Evolutionary conservation across 768 basidiomycete species (phyloP), one percentile per base, ranked within the genome.

Genomic region (Trametes cinnabarina): DNA sequence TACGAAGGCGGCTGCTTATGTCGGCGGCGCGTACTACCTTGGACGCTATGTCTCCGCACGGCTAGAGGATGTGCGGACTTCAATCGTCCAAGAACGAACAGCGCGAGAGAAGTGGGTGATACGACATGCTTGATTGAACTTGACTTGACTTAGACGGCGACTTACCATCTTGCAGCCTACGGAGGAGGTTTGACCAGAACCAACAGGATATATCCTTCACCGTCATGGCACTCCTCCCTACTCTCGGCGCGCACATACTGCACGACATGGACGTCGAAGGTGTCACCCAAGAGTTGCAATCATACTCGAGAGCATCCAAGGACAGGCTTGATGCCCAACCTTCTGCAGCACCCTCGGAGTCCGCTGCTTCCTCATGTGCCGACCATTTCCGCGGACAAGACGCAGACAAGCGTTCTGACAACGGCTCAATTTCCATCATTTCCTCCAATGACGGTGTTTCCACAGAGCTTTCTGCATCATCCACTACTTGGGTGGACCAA

Each of bases 191-290:
- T 69, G 76, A 79, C 32, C 84, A 89, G 61, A 91, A 86, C 23
- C 86, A 89, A 63, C 84, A 90, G 57, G 87, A 94, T 66, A 78
- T 83, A 22, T 83, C 87, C 7, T 95, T 84, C 67, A 92, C 88
- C 0, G 76, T 88, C 47, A 82, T 88, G 68, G 84, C 87, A 0
- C 77, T 88, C 39, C 71, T 91, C 17, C 85, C 87, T 2, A 85
- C 86, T 1, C 78, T 92, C 17, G 79, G 83, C 6, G 73, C 79
- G 14, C 83, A 86, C 59, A 77, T 93, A 12, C 71, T 88, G n/a
- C 74, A 77, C 22, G 82, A 82, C 28, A 87, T 93, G 83, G 85
- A 93, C 61, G 87, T 93, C 17, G 91, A 93, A 62, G 75, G 75
- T 0, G 72, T 90, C 12, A 91, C 87, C 0, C 69, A 78, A 15